phyloP scores from a whole-genome alignment of 148 eudicot genomes.

The Persicaria tinctoria region DNA sequence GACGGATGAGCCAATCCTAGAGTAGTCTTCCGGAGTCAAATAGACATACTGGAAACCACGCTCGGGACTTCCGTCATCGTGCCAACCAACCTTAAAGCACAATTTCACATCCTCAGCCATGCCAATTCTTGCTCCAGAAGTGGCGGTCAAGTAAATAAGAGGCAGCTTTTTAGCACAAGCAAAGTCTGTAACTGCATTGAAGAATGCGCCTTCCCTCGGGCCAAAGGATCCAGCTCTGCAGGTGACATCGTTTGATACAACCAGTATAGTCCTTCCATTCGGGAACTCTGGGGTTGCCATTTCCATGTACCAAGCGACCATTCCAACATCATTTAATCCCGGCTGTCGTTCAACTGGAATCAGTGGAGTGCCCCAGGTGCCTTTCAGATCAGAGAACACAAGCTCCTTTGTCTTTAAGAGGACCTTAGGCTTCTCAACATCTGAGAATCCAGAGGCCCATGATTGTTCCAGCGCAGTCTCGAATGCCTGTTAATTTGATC shows the following conservation, averaged over 20 bases:
- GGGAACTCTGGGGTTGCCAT: slow-evolving; percentile 96
- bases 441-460: slow-evolving; percentile 50
- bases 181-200: slow-evolving; percentile 79
- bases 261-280: slow-evolving; percentile 63
- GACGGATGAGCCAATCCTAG: slow-evolving; percentile 52
- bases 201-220: slow-evolving; percentile 86
- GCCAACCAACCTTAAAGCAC: slow-evolving; percentile 97
- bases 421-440: slow-evolving; percentile 34
- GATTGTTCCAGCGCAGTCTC: slow-evolving; percentile 57
- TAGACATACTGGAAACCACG: slow-evolving; percentile 85
- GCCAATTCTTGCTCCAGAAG: slow-evolving; percentile 95
- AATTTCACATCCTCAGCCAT: slow-evolving; percentile 89
- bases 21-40: slow-evolving; percentile 73
- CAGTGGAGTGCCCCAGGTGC: slow-evolving; percentile 72
- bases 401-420: slow-evolving; percentile 61
- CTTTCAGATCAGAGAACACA: slow-evolving; percentile 57
- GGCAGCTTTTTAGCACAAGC: slow-evolving; percentile 86
- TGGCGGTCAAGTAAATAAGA: slow-evolving; percentile 87
- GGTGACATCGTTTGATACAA: slow-evolving; percentile 85
- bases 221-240: slow-evolving; percentile 95
- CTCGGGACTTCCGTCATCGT: slow-evolving; percentile 74
- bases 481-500: slow-evolving; percentile 54
- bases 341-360: slow-evolving; percentile 51
- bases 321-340: slow-evolving; percentile 74
- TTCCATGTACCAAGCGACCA: slow-evolving; percentile 94